A percentile compares a stretch with the other conserved stretches of the same genome.
These are phyloP conservation scores for Purpureocillium lavendulum DNA, from an alignment of 2,329 filamentous ascomycete genomes.

Conservation along the genomic window DNA sequence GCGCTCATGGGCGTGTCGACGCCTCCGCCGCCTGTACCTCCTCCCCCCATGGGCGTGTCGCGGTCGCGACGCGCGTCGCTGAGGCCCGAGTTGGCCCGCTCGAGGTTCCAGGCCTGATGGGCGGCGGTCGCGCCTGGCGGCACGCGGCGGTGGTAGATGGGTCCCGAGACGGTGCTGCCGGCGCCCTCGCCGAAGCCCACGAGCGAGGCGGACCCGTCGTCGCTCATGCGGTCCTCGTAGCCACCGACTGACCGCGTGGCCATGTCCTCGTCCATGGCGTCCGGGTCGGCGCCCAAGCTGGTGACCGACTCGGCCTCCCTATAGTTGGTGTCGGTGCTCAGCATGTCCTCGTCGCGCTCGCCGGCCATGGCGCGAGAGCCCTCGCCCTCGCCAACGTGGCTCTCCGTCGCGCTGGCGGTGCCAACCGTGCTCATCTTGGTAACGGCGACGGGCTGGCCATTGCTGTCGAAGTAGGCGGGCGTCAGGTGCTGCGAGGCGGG, in stretches of 20 bases:
- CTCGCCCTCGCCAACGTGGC: slow-evolving; percentile 49
- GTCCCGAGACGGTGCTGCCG: slow-evolving; percentile 73
- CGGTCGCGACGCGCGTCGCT: slow-evolving; percentile 35
- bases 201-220: slow-evolving; percentile 73
- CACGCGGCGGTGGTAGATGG: slow-evolving; percentile 53
- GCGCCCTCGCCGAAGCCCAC: slow-evolving; percentile 93
- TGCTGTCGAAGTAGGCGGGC: slow-evolving; percentile 74
- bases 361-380: slow-evolving; percentile 44
- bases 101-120: slow-evolving; percentile 32
- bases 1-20: slow-evolving; percentile 36
- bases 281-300: slow-evolving; percentile 35
- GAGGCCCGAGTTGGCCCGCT: slow-evolving; percentile 43
- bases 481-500: slow-evolving; percentile 33
- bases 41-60: slow-evolving; percentile 20
- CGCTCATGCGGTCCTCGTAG: slow-evolving; percentile 68
- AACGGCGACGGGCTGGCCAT: slow-evolving; percentile 56
- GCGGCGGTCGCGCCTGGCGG: slow-evolving; percentile 31
- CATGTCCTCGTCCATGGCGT: slow-evolving; percentile 46
- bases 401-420: slow-evolving; percentile 79
- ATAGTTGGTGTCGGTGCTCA: slow-evolving; percentile 59
- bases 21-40: slow-evolving; percentile 17
- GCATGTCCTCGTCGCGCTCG: slow-evolving; percentile 56
- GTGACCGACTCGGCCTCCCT: slow-evolving; percentile 52
- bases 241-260: slow-evolving; percentile 38
- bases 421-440: slow-evolving; percentile 87